Percentiles rank a stretch among this genome's conserved stretches.
Evolutionary conservation across 176 grass and related monocot genomes (phyloP).

Genomic region (Bolboschoenus planiculmis): DNA sequence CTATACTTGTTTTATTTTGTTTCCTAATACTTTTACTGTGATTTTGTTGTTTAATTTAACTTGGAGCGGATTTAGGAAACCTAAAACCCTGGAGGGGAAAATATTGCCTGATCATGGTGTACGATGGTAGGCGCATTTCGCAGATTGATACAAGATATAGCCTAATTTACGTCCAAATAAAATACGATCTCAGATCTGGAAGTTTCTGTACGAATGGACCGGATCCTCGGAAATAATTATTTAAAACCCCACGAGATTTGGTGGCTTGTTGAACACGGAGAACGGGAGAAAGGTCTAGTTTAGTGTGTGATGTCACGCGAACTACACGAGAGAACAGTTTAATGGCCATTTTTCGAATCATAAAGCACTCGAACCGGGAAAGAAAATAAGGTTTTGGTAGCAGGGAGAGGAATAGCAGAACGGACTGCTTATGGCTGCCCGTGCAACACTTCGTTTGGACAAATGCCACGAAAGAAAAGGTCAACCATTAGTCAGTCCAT

Average conservation of each 20-base stretch:
- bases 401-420: neutral
- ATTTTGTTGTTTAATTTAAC: neutral
- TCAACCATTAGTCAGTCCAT: neutral
- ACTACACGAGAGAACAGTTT: neutral
- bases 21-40: neutral
- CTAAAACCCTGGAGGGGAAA: neutral
- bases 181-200: neutral
- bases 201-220: neutral
- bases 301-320: neutral
- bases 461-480: neutral
- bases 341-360: neutral
- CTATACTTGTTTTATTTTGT: neutral
- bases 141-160: too few species aligned
- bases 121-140: neutral
- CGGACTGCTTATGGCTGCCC: neutral
- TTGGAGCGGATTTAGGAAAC: neutral
- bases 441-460: neutral
- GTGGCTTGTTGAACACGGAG: neutral
- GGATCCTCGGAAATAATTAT: neutral
- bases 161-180: too few species aligned
- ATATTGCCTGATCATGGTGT: neutral
- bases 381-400: neutral
- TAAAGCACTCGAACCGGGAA: neutral
- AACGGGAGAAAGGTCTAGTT: neutral
- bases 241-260: neutral